Evolutionary conservation across 768 basidiomycete genomes (phyloP).

Genomic region (Lactarius hengduanensis): DNA sequence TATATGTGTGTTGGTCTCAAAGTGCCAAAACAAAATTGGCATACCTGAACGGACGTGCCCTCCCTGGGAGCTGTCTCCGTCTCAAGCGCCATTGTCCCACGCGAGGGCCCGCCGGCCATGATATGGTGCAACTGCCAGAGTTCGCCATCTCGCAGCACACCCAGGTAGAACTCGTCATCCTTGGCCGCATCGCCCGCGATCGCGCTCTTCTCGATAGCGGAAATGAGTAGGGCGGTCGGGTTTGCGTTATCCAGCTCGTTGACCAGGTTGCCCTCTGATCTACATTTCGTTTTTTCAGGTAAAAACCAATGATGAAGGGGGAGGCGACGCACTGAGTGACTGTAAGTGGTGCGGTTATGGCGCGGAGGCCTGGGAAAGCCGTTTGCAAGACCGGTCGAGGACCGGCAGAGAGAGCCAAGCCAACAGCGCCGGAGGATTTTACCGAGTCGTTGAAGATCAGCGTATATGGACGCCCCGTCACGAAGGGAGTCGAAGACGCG

Average conservation of each 20-base stretch:
- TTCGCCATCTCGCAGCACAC: slow-evolving; percentile 11
- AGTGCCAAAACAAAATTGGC: not conserved
- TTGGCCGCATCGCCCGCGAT: slow-evolving; percentile 30
- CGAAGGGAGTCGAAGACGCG: slow-evolving; percentile 74
- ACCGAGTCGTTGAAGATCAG: slow-evolving; percentile 58
- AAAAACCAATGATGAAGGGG: not conserved
- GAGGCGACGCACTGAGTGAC: slow-evolving; percentile 46
- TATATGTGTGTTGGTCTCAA: not conserved
- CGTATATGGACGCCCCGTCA: slow-evolving; percentile 73
- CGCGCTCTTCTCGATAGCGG: slow-evolving; percentile 45
- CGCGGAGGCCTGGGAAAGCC: slow-evolving; percentile 42
- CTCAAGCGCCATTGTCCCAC: slow-evolving; percentile 64
- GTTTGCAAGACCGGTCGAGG: slow-evolving; percentile 28
- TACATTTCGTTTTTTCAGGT: slow-evolving; percentile 30
- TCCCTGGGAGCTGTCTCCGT: slow-evolving; percentile 48
- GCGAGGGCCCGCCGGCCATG: slow-evolving; percentile 68
- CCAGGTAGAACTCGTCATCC: slow-evolving; percentile 19
- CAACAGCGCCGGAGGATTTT: slow-evolving; percentile 65
- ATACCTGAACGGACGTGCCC: slow-evolving; percentile 52
- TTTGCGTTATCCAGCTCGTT: slow-evolving; percentile 54
- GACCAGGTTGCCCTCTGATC: slow-evolving; percentile 73
- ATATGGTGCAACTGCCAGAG: slow-evolving; percentile 46
- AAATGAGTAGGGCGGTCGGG: slow-evolving; percentile 59
- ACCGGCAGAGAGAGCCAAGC: slow-evolving; percentile 44
- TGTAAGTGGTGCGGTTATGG: slow-evolving; percentile 46